phyloP scores from a whole-genome alignment of 108 stramenopile genomes.

The Cylindrotheca fusiformis region DNA sequence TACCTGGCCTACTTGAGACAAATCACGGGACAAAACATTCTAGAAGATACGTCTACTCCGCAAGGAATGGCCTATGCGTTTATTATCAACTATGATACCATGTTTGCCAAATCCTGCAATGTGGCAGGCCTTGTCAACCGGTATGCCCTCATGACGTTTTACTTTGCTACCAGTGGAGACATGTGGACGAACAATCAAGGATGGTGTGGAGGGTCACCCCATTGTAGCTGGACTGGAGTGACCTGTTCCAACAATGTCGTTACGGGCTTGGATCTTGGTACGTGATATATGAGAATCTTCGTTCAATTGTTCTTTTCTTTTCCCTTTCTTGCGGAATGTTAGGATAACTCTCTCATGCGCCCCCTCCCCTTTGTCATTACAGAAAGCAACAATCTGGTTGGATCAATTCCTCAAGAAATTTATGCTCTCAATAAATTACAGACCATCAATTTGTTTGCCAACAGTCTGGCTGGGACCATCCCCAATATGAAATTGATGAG shows the following conservation, averaged over 20 bases:
- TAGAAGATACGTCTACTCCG: not conserved
- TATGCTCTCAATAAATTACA: constrained; percentile 33
- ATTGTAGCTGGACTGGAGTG: constrained; percentile 52
- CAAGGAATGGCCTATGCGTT: not conserved
- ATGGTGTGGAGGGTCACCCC: constrained; percentile 26
- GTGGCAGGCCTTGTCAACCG: constrained; percentile 32
- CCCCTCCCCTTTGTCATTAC: not conserved
- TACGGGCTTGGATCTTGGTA: constrained; percentile 19
- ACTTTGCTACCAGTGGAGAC: constrained; percentile 37
- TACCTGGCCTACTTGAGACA: not conserved
- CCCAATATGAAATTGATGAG: constrained; percentile 17
- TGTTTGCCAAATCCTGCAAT: constrained; percentile 27
- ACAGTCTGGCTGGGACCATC: constrained; percentile 20
- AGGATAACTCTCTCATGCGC: too few relatives aligned
- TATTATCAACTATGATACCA: not conserved
- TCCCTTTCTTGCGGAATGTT: not conserved
- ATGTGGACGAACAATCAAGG: constrained; percentile 20
- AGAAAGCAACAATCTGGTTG: constrained; percentile 38
- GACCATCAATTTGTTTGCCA: constrained; percentile 33
- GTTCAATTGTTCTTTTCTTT: constrained; percentile 14
- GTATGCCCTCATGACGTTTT: constrained; percentile 39
- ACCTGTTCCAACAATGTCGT: constrained; percentile 34
- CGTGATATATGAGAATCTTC: constrained; percentile 2
- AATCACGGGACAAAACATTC: not conserved
- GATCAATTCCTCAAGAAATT: constrained; percentile 45